A percentile compares a stretch with the other conserved stretches of the same genome.
Evolutionary conservation across 1,284 basidiomycete species (phyloP).

Genomic region (Garcileccinum viscosum): DNA sequence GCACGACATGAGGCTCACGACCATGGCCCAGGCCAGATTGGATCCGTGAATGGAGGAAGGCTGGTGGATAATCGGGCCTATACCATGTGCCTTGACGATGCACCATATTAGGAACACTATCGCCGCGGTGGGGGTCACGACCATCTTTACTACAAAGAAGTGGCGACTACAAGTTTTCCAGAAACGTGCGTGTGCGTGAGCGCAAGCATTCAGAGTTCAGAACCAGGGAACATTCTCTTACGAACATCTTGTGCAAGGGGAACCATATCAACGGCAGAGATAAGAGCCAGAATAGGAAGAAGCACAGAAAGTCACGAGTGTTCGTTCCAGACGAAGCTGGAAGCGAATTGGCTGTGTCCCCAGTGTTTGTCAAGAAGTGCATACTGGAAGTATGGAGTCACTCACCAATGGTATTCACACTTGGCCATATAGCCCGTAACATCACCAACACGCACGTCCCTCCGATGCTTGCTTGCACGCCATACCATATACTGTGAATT

Average conservation of each 20-base stretch:
- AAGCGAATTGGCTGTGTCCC: conserved; percentile 44
- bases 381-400: conserved; percentile 14
- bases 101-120: conserved; percentile 85
- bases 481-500: conserved; percentile 71
- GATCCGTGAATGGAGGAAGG: conserved; percentile 72
- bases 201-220: conserved; percentile 2
- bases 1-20: conserved; percentile 77
- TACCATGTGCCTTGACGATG: conserved; percentile 78
- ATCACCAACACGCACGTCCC: conserved; percentile 79
- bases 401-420: conserved; percentile 71
- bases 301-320: conserved; percentile 76
- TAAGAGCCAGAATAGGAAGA: conserved; percentile 88
- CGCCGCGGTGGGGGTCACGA: conserved; percentile 75
- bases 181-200: conserved; percentile 14
- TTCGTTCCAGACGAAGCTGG: conserved; percentile 74
- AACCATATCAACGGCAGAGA: conserved; percentile 83
- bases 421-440: conserved; percentile 76
- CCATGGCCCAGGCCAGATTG: conserved; percentile 81
- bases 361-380: conserved; percentile 15
- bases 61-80: conserved; percentile 80
- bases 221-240: conserved; percentile 26
- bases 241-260: conserved; percentile 79
- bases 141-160: conserved; percentile 82
- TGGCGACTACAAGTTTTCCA: conserved; percentile 57
- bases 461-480: conserved; percentile 83